A percentile compares a stretch with the other conserved stretches of the same genome.
Evolutionary conservation across 805 yeast genomes (phyloP).

Genomic region (Hagleromyces aurorensis): DNA sequence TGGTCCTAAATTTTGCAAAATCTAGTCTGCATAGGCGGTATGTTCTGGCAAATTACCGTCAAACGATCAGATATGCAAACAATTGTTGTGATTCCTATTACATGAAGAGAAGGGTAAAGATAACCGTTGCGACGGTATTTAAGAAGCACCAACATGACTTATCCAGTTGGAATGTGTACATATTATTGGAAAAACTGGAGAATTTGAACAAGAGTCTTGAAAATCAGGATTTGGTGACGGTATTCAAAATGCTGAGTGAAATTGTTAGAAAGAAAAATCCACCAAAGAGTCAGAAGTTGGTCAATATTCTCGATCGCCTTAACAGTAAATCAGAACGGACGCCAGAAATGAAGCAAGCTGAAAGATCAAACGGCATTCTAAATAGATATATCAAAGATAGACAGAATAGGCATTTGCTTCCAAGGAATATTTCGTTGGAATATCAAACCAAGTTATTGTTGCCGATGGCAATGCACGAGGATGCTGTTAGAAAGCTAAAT

Average conservation of each 20-base stretch:
- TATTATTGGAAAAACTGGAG: constrained; percentile 10
- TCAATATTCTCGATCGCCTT: constrained; percentile 2
- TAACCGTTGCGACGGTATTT: constrained; percentile 5
- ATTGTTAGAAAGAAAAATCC: constrained; percentile 6
- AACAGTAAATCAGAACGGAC: neutral
- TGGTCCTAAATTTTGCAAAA: constrained; percentile 29
- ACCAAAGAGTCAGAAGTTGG: constrained; percentile 3
- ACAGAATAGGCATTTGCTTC: constrained; percentile 11
- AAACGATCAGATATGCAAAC: constrained; percentile 23
- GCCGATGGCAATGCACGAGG: constrained; percentile 25
- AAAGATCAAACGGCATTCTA: constrained; percentile 12
- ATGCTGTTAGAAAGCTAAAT: constrained; percentile 12
- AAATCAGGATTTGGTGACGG: constrained; percentile 5
- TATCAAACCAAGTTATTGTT: constrained; percentile 14
- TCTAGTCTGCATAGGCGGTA: constrained; percentile 24
- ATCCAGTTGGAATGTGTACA: constrained; percentile 23
- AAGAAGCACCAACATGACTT: constrained; percentile 16
- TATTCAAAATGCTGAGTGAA: constrained; percentile 8
- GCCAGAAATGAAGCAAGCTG: constrained; percentile 6
- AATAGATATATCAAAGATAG: constrained; percentile 12
- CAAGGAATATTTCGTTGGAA: constrained; percentile 10
- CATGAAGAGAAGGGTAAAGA: constrained; percentile 10
- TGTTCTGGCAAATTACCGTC: constrained; percentile 27
- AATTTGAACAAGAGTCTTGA: constrained; percentile 11
- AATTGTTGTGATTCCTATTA: constrained; percentile 11